A percentile compares a stretch with the other conserved stretches of the same genome.
Conservation (phyloP, 768 basidiomycete genomes). For the Kwoniella sp. region DNA sequence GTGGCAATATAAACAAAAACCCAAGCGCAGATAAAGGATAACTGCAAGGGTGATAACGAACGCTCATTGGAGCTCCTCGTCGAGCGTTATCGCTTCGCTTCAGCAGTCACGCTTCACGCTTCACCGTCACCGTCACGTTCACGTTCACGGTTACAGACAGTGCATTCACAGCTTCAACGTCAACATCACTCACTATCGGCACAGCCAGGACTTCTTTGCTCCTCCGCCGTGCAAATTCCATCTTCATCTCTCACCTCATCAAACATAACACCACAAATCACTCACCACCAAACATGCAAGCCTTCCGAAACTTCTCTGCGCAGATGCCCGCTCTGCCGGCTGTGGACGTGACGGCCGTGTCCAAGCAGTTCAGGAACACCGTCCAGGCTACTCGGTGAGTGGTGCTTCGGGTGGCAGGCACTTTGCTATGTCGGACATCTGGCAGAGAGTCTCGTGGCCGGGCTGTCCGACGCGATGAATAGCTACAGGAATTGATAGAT, state of each 20-base stretch:
- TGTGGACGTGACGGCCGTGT: slow-evolving; percentile 51
- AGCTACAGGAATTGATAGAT: too few relatives aligned
- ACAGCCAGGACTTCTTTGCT: too few relatives aligned
- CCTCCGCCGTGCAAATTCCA: background rate
- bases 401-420: too few relatives aligned
- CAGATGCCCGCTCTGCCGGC: slow-evolving; percentile 35
- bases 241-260: background rate
- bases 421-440: too few relatives aligned
- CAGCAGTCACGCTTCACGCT: background rate
- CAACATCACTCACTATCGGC: background rate
- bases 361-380: slow-evolving; percentile 52
- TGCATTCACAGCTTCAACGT: background rate
- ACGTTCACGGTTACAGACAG: background rate
- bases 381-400: slow-evolving; percentile 53
- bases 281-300: slow-evolving; percentile 33
- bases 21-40: background rate
- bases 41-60: slow-evolving; percentile 1
- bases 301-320: slow-evolving; percentile 50
- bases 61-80: background rate
- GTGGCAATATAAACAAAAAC: background rate
- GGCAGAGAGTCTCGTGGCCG: too few relatives aligned
- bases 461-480: too few relatives aligned
- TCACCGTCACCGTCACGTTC: background rate
- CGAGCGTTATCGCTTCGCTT: background rate
- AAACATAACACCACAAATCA: background rate